Evolutionary conservation across 768 basidiomycete species (phyloP), one percentile per base, ranked within the genome.

Genomic region (Rhizopogon vesiculosus): DNA sequence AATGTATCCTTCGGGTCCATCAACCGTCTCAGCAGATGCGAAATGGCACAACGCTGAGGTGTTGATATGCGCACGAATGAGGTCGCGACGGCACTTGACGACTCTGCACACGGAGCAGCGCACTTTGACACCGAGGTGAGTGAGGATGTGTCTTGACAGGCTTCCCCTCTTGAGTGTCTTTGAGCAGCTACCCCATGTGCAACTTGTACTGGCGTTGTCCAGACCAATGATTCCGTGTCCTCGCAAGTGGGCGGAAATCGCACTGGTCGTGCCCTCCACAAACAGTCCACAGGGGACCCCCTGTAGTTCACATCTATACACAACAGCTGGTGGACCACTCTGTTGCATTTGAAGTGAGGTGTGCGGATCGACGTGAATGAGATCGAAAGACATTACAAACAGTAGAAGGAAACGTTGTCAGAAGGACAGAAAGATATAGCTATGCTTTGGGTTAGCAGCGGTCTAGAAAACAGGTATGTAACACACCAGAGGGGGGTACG

Each of bases 101-200:
- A 46, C n/a, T 33, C 45, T 12, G 29, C 45, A 46, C 7, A 18
- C 10, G 1, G 57, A 51, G 42, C 57, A 58, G 9, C 18, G n/a
- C 4, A 40, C 39, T 10, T 19, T 51, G 12, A 51, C 48, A 25
- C 33, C 15, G 6, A 58, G 35, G 29, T 58, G 57, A 28, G 53
- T 33, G 35, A 55, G 48, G 5, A 58, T 29, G 13, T 58, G 56
- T 10, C 53, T 45, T 16, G 53, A 12, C 19, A 58, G 50, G 42
- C 56, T 50, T 18, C 42, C 46, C 1, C 9, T 29, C 31, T 45
- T 55, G 22, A 45, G 18, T 6, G 19, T 48, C 7, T 50, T 40
- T 8, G 9, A 3, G 42, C 56, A 55, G 29, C 16, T 31, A 1
- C 6, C 16, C 56, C 56, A 58, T 1, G n/a, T 42, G 22, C 56